Evolutionary conservation across 306 rosid species (phyloP), one percentile per base, ranked within the genome.

Genomic region (Cucumis hystrix): DNA sequence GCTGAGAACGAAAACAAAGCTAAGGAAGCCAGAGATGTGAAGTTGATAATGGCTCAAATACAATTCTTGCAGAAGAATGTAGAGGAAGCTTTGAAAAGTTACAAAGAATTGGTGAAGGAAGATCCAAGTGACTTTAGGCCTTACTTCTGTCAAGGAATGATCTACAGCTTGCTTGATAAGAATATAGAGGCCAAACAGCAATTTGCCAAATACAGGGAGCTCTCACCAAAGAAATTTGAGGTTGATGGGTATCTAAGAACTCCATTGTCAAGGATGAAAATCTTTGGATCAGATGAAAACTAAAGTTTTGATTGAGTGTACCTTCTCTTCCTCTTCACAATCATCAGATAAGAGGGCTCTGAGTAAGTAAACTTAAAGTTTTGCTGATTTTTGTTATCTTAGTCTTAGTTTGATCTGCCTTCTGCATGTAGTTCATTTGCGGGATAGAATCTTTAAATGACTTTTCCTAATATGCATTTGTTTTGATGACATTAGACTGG

Each of bases 51-150:
- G 86, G 98, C 98, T 18, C 97, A 94, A 83, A 85, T 92, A 51
- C 87, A 79, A 81, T 94, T 92, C 58, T 80, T 94, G 79, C 97
- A 90, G 91, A 94, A 94, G 89, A 87, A 92, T 52, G 89, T 92
- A 12, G 97, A 94, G 6, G 96, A 80, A 17, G 95, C 98, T 6
- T 65, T 94, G 86, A 80, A 55, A 61, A 78, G 83, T 23, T 94
- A 92, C 69, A 76, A 85, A 16, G 78, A 87, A 58, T 77, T 94
- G 63, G 80, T 83, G 0, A 79, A 86, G 82, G 97, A 94, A 78
- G 98, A 94, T 30, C 89, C 98, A 0, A 79, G 28, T 7, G 98
- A 92, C 79, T 92, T 87, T 55, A 83, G 98, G 79, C 98, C 98
- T 6, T 94, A 90, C 75, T 94, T 94, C 66, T 90, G 97, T 71